phyloP scores from a whole-genome alignment of 768 basidiomycete genomes.

The Lentinula aciculospora region DNA sequence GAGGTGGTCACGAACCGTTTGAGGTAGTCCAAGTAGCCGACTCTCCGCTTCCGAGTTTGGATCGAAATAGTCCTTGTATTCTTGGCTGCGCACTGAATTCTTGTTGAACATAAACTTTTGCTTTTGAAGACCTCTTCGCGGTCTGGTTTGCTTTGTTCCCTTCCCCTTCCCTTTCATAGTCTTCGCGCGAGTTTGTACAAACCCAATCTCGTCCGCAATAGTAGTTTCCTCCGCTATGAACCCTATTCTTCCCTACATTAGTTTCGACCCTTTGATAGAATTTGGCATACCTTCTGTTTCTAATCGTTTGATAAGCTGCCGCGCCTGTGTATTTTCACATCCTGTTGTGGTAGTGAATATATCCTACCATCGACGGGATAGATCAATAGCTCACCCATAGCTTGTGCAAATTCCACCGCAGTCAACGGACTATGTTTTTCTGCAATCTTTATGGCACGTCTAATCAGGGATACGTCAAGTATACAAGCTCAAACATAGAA shows the following conservation, averaged over 20 bases:
- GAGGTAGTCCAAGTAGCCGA: conserved; percentile 52
- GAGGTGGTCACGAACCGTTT: conserved; percentile 37
- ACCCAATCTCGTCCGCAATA: conserved; percentile 44
- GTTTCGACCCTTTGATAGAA: neutral
- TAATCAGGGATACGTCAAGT: conserved; percentile 16
- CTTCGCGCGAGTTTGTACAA: conserved; percentile 33
- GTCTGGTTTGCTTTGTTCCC: conserved; percentile 34
- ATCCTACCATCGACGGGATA: neutral
- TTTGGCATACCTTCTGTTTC: conserved; percentile 56
- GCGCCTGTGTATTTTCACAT: conserved; percentile 46
- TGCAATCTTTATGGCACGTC: conserved; percentile 66
- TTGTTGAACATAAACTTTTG: conserved; percentile 53
- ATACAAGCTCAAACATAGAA: neutral
- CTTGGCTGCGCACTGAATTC: conserved; percentile 33
- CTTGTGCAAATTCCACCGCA: conserved; percentile 48
- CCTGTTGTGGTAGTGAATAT: conserved; percentile 24
- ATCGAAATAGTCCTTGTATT: conserved; percentile 67
- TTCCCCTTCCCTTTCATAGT: conserved; percentile 21
- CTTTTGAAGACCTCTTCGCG: conserved; percentile 49
- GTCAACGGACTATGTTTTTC: conserved; percentile 42
- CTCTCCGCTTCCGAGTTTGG: conserved; percentile 55
- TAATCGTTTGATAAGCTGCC: conserved; percentile 61
- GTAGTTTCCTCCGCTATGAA: conserved; percentile 52
- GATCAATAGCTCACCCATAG: conserved; percentile 39
- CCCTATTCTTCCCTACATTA: conserved; percentile 29